Base-by-base conservation (phyloP, 2,329 filamentous ascomycete species). In the Aspergillus novofumigatus region DNA sequence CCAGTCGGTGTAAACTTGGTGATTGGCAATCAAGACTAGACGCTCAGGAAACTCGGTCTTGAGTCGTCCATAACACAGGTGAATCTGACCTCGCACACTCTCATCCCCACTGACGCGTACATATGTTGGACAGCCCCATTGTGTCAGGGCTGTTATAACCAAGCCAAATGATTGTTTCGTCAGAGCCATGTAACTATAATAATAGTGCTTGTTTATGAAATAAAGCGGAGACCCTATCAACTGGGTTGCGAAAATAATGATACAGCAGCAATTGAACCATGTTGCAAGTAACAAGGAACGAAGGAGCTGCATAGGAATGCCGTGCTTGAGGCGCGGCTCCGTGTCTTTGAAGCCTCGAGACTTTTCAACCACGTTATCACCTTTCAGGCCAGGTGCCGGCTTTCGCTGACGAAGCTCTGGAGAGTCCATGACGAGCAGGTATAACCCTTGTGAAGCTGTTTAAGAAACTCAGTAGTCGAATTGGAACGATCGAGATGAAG, bases 1-100 rank as follows among this genome's bases (percentile, higher is more conserved):
- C 85, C 85, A 88, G 65, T 88, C 85, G n/a, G 85, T 87, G 67
- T 88, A 88, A 2, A 88, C 79, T 66, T 87, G 83, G 63, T 88
- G 85, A 57, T 88, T 88, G 6, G 85, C 80, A 69, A 87, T 83
- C 66, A 87, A 67, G 8, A 87, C 80, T 57, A 87, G 72, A 17
- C 85, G 78, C 60, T 87, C 81, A 1, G 84, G 81, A 59, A 88
- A 87, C 32, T 79, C 76, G 57, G 83, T 84, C 61, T 81, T 77
- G 48, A 88, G 69, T 54, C 79, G 78, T 8, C 85, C 85, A 63
- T 86, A 75, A 54, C 79, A 80, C 55, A 83, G 74, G 53, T 78
- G 78, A 25, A 87, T 73, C 65, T 87, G 84, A 5, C 82, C 83
- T 55, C 79, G 75, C 65, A 87, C 81, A 55, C 80, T 85, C 49